These are phyloP conservation scores for Sicyos baderoa DNA, from an alignment of 306 rosid genomes.

Conservation along the genomic window DNA sequence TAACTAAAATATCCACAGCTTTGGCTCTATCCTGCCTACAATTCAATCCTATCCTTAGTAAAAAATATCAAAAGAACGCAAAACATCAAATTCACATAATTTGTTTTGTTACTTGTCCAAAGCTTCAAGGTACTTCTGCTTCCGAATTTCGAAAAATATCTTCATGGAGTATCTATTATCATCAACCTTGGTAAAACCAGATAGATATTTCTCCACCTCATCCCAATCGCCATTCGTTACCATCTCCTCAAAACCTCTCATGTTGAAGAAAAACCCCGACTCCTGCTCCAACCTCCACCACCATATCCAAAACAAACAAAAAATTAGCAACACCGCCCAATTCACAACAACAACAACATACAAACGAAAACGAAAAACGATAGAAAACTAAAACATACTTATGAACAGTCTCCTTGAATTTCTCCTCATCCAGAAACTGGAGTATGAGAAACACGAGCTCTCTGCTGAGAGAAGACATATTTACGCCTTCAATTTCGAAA, in stretches of 20 bases:
- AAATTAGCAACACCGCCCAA: background rate
- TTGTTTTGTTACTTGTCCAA: slow-evolving; percentile 59
- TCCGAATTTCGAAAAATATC: slow-evolving; percentile 95
- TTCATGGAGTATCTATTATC: slow-evolving; percentile 98
- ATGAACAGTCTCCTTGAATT: slow-evolving; percentile 94
- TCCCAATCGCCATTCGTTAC: slow-evolving; percentile 99
- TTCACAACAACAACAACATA: background rate
- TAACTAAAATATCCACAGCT: slow-evolving; percentile 91
- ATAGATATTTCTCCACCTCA: slow-evolving; percentile 92
- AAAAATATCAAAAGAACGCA: too few relatives aligned
- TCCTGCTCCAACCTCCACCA: slow-evolving; percentile 95
- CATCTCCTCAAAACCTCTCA: slow-evolving; percentile 97
- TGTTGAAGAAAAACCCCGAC: slow-evolving; percentile 91
- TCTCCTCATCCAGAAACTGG: slow-evolving; percentile 98
- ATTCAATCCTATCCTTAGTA: slow-evolving; percentile 22
- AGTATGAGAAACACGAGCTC: slow-evolving; percentile 98
- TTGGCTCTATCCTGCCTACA: slow-evolving; percentile 91
- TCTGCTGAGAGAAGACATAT: slow-evolving; percentile 97
- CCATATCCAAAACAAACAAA: slow-evolving; percentile 18
- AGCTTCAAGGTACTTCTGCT: slow-evolving; percentile 98
- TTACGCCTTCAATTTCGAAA: slow-evolving; percentile 26
- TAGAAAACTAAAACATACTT: slow-evolving; percentile 41
- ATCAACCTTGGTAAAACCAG: slow-evolving; percentile 98
- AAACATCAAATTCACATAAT: background rate
- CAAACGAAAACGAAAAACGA: too few relatives aligned